Percentiles rank a stretch among this genome's conserved stretches.
Evolutionary conservation across 2,329 filamentous ascomycete species (phyloP).

Genomic region (Ophiosphaerella narmari): DNA sequence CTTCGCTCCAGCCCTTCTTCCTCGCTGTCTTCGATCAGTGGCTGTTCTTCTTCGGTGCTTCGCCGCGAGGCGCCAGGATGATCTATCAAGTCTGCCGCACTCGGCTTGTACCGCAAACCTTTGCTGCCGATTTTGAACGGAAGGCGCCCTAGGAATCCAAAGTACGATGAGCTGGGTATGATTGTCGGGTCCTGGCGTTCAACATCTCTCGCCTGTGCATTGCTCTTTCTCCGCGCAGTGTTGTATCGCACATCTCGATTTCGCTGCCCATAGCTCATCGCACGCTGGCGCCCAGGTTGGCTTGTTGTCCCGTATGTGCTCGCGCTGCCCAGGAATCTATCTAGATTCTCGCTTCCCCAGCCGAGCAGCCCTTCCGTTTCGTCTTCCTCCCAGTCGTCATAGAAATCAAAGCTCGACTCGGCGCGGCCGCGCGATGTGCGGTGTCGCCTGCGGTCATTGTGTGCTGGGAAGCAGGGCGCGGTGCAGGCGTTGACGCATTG

Average conservation of each 20-base stretch:
- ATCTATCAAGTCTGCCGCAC: conserved; percentile 86
- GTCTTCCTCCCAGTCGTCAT: conserved; percentile 90
- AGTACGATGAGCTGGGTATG: conserved; percentile 83
- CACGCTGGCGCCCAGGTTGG: conserved; percentile 72
- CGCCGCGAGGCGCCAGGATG: conserved; percentile 67
- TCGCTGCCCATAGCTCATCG: conserved; percentile 88
- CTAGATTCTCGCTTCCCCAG: conserved; percentile 84
- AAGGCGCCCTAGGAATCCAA: conserved; percentile 81
- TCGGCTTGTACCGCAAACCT: conserved; percentile 84
- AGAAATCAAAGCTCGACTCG: conserved; percentile 93
- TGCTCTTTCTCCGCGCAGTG: conserved; percentile 58
- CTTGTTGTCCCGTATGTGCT: conserved; percentile 56
- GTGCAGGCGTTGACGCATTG: conserved; percentile 71
- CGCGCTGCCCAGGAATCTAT: conserved; percentile 76
- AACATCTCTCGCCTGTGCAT: conserved; percentile 55
- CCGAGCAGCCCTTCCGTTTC: conserved; percentile 68
- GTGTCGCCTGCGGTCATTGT: conserved; percentile 76
- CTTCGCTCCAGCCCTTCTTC: conserved; percentile 40
- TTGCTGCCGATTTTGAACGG: conserved; percentile 82
- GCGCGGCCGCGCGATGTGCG: conserved; percentile 64
- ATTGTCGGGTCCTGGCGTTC: conserved; percentile 72
- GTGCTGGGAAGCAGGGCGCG: conserved; percentile 71
- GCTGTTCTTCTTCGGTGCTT: conserved; percentile 66
- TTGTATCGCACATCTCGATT: conserved; percentile 47
- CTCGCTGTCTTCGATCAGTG: conserved; percentile 69